Evolutionary conservation across 495 filamentous ascomycete genomes (phyloP), one percentile per base, ranked within the genome.

Genomic region (Tuber aestivum): DNA sequence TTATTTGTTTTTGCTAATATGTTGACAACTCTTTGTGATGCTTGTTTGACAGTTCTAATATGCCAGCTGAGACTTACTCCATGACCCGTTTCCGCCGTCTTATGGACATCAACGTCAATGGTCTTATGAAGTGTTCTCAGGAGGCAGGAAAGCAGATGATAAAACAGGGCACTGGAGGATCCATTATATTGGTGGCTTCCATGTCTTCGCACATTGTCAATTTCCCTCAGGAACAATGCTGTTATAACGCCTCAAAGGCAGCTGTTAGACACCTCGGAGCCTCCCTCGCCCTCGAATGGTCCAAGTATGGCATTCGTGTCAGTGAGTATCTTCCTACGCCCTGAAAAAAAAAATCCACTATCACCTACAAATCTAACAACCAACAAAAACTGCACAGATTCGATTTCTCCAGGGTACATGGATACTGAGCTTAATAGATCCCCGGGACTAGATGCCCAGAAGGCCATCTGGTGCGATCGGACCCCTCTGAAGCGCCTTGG

Each of bases 211-310:
- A 85, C 76, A 89, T 93, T 77, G 92, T 92, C 85, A 94, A 93
- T 87, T 91, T 89, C 80, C 91, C 92, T 0, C 92, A 93, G 82
- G 89, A 92, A 81, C 91, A 93, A 83, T 90, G 87, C 10, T 90
- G 89, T 84, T 94, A 93, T 86, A 93, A 92, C 79, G 89, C 91
- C 41, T 92, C 90, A 81, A 94, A 93, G 86, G 91, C 91, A n/a
- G 91, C 88, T 79, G 92, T 93, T 40, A 89, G 92, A 80, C 90
- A 92, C 83, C 87, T 93, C 74, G 90, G 88, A 80, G 91, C 91
- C 83, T 92, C 90, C 5, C 87, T 94, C 41, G 92, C 91, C 70
- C 90, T 89, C 27, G 92, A 94, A 82, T 93, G 92, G 92, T 90
- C 92, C 75, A 89, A 89, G 82, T 87, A 91, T 82, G 86, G 86